Evolutionary conservation across 1,284 basidiomycete genomes (phyloP).

Genomic region (Coniferiporia sulphurascens): DNA sequence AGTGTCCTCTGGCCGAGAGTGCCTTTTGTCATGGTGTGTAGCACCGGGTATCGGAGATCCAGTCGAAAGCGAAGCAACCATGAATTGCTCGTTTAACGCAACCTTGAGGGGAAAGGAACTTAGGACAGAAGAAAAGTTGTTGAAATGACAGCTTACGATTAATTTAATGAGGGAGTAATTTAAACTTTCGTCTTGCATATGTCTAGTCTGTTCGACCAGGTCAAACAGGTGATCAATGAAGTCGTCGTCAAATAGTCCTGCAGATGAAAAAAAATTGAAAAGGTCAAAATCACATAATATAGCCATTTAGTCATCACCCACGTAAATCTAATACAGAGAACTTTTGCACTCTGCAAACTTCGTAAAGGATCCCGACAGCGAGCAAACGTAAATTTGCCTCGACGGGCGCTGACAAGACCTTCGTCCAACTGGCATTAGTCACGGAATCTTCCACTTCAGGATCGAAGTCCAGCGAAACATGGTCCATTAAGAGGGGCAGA

Average conservation of each 20-base stretch:
- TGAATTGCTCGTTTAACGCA: constrained; percentile 97
- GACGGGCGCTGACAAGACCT: constrained; percentile 57
- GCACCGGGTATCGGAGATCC: constrained; percentile 19
- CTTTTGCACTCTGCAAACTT: constrained; percentile 87
- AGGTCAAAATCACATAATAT: neutral
- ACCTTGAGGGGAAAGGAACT: constrained; percentile 44
- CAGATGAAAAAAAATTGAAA: neutral
- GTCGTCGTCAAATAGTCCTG: constrained; percentile 73
- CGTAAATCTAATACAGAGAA: constrained; percentile 70
- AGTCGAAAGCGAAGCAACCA: constrained; percentile 66
- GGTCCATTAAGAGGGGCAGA: constrained; percentile 79
- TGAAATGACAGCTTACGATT: constrained; percentile 51
- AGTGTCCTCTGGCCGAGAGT: constrained; percentile 32
- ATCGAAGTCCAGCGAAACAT: constrained; percentile 67
- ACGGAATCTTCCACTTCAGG: constrained; percentile 54
- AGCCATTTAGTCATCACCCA: constrained; percentile 34
- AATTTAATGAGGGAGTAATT: constrained; percentile 94
- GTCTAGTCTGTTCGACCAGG: constrained; percentile 87
- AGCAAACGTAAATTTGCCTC: constrained; percentile 75
- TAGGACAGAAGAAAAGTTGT: constrained; percentile 4
- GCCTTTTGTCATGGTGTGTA: constrained; percentile 22
- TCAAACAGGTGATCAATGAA: constrained; percentile 93
- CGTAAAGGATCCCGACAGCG: constrained; percentile 77
- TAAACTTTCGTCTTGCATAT: constrained; percentile 85
- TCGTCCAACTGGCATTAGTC: constrained; percentile 33